Evolutionary conservation across 768 basidiomycete genomes (phyloP).

Genomic region (Tricholoma matsutake): DNA sequence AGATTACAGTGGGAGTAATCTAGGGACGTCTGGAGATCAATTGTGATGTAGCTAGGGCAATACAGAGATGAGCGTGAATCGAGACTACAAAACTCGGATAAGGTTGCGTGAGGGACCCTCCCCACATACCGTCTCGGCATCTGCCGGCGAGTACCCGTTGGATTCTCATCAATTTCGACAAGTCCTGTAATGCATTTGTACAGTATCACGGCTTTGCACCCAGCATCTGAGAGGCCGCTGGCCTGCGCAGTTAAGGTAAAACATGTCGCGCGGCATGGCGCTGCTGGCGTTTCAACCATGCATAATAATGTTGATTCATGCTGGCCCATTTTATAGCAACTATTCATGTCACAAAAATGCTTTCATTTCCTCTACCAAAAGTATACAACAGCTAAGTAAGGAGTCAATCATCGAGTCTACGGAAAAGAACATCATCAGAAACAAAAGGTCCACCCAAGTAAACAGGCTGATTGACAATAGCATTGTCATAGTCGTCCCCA

Average conservation of each 20-base stretch:
- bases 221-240: too few relatives aligned
- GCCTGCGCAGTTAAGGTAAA: too few relatives aligned
- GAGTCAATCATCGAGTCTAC: slow-evolving; percentile 2
- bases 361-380: not conserved
- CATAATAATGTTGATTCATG: too few relatives aligned
- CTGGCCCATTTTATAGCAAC: not conserved
- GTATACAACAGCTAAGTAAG: not conserved
- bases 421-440: slow-evolving; percentile 11
- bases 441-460: slow-evolving; percentile 14
- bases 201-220: too few relatives aligned
- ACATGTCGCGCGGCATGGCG: too few relatives aligned
- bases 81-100: not conserved
- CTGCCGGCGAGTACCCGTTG: not conserved
- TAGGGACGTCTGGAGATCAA: not conserved
- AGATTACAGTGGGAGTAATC: not conserved
- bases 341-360: not conserved
- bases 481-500: slow-evolving; percentile 7
- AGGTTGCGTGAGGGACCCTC: too few relatives aligned
- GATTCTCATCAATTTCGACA: too few relatives aligned
- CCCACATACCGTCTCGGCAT: too few relatives aligned
- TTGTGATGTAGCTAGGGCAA: not conserved
- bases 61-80: not conserved
- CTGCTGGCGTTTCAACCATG: too few relatives aligned
- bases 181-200: too few relatives aligned
- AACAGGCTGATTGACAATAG: slow-evolving; percentile 8